Evolutionary conservation across 495 filamentous ascomycete species (phyloP).

Genomic region (Penicillium flavigenum): DNA sequence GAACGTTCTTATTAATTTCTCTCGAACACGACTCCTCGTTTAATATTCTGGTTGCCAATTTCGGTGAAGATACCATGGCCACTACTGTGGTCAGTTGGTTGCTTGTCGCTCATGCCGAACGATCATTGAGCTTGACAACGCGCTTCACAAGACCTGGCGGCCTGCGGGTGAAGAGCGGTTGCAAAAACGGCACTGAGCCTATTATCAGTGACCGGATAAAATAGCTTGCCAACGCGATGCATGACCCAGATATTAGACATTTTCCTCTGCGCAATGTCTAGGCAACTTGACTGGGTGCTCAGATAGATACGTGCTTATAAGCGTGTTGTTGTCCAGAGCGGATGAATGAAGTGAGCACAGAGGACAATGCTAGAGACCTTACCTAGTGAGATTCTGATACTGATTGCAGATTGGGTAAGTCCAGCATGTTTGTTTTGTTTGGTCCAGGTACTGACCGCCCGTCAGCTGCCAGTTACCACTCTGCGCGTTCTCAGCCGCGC

Average conservation of each 20-base stretch:
- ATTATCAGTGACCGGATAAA: too few species aligned
- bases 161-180: too few species aligned
- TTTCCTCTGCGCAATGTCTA: neutral
- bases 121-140: too few species aligned
- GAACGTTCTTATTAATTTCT: too few species aligned
- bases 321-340: neutral
- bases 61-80: too few species aligned
- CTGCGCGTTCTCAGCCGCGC: constrained; percentile 10
- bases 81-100: too few species aligned
- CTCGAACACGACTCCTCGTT: too few species aligned
- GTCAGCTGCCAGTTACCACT: neutral
- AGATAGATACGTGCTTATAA: neutral
- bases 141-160: too few species aligned
- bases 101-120: too few species aligned
- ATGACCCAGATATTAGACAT: neutral
- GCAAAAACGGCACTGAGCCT: too few species aligned
- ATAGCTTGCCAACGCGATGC: too few species aligned
- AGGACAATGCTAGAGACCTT: neutral
- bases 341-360: neutral
- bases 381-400: neutral
- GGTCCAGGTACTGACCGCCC: neutral
- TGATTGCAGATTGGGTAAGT: constrained; percentile 9
- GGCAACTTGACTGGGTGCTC: neutral
- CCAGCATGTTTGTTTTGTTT: neutral
- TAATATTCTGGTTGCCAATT: too few species aligned